These are phyloP conservation scores for Paracoccidioides brasiliensis DNA, from an alignment of 2,329 filamentous ascomycete genomes.

Conservation along the genomic window DNA sequence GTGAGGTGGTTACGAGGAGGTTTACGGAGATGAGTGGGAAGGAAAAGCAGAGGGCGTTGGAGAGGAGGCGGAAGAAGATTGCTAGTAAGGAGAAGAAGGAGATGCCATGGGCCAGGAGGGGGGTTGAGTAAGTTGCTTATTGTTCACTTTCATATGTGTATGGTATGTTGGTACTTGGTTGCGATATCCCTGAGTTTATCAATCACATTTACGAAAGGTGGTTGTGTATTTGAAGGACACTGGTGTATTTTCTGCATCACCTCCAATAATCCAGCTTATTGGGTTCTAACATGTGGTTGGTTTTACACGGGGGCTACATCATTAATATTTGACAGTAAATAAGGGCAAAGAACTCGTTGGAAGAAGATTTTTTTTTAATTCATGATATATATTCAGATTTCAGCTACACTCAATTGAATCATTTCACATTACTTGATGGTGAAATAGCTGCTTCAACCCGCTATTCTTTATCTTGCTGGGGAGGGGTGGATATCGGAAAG, in stretches of 20 bases:
- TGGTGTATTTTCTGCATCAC: too few species aligned
- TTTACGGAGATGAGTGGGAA: conserved; percentile 74
- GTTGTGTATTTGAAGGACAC: too few species aligned
- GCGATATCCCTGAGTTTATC: too few species aligned
- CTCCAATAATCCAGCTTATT: too few species aligned
- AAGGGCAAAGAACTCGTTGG: background rate
- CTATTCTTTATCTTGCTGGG: background rate
- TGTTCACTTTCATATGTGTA: background rate
- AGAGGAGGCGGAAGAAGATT: conserved; percentile 80
- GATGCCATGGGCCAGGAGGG: conserved; percentile 46
- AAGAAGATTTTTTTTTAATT: background rate
- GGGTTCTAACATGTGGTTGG: too few species aligned
- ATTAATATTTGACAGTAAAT: too few species aligned
- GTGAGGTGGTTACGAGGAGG: conserved; percentile 63
- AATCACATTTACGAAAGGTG: too few species aligned
- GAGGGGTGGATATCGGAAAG: background rate
- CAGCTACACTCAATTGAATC: background rate
- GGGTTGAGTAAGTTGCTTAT: conserved; percentile 10
- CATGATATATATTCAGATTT: background rate
- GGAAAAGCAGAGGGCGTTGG: conserved; percentile 72
- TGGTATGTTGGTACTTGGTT: too few species aligned
- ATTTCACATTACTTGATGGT: conserved; percentile 4
- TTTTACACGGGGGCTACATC: too few species aligned
- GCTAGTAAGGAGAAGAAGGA: conserved; percentile 72
- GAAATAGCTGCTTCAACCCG: background rate